A percentile compares a stretch with the other conserved stretches of the same genome.
phyloP scores from a whole-genome alignment of 2,329 filamentous ascomycete genomes.

The Apiospora koreana region DNA sequence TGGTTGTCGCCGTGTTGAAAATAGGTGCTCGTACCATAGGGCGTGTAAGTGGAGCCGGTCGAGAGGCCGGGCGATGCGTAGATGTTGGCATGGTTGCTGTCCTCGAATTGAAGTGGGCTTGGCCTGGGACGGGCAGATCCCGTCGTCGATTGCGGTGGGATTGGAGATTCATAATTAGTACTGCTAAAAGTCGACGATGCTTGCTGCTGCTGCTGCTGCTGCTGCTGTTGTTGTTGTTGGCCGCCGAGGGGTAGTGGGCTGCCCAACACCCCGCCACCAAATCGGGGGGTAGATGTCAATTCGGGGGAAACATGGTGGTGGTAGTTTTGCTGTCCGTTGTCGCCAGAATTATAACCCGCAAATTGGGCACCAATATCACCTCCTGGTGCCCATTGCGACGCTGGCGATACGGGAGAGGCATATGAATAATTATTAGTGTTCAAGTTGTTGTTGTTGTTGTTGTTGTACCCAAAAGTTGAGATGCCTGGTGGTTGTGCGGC shows the following conservation, averaged over 20 bases:
- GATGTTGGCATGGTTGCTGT: slow-evolving; percentile 12
- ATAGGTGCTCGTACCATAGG: slow-evolving; percentile 12
- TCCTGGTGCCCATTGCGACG: not conserved
- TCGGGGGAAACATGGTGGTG: not conserved
- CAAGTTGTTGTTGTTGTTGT: not conserved
- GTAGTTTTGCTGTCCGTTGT: not conserved
- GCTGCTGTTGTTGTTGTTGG: not conserved
- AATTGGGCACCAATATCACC: not conserved
- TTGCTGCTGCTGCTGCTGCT: not conserved
- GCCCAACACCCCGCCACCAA: not conserved
- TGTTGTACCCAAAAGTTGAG: too few species aligned
- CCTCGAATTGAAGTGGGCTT: slow-evolving; percentile 23
- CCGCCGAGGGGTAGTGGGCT: not conserved
- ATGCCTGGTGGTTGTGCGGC: not conserved
- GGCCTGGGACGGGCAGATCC: slow-evolving; percentile 18
- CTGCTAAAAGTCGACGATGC: not conserved
- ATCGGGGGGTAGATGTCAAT: not conserved
- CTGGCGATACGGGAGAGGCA: not conserved
- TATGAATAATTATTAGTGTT: not conserved
- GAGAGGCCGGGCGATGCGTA: slow-evolving; percentile 18
- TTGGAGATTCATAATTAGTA: not conserved
- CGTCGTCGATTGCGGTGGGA: not conserved
- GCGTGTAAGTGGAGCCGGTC: slow-evolving; percentile 19
- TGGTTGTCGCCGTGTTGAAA: slow-evolving; percentile 16
- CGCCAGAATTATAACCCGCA: not conserved